Conservation (phyloP, 2,329 filamentous ascomycete genomes). For the Xylariaceae sp. region DNA sequence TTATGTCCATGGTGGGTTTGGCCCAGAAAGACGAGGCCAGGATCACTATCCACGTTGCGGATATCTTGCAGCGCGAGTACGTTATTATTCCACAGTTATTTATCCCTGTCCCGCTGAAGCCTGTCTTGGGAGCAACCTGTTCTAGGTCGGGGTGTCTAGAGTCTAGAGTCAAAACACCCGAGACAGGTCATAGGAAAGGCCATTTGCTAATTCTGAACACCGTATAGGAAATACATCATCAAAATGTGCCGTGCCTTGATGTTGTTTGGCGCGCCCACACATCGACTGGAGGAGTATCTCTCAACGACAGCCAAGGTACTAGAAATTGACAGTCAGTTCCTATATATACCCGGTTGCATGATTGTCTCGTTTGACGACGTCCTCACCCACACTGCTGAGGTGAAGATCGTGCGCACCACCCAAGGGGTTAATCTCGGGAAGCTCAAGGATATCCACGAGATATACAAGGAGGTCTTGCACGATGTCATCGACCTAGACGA, state of each 20-base stretch:
- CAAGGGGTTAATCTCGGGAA: slow-evolving; percentile 74
- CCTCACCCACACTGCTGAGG: slow-evolving; percentile 75
- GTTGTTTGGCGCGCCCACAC: slow-evolving; percentile 85
- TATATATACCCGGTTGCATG: slow-evolving; percentile 91
- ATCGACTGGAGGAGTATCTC: slow-evolving; percentile 88
- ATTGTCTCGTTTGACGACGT: slow-evolving; percentile 82
- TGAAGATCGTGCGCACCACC: slow-evolving; percentile 69
- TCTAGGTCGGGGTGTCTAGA: too few relatives aligned
- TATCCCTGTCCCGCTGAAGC: background rate
- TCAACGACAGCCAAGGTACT: slow-evolving; percentile 83
- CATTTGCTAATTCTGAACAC: background rate
- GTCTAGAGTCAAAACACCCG: too few relatives aligned
- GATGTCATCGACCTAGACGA: slow-evolving; percentile 74
- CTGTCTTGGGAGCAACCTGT: background rate
- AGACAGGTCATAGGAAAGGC: background rate
- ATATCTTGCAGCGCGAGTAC: slow-evolving; percentile 72
- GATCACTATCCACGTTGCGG: slow-evolving; percentile 54
- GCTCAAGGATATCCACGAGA: slow-evolving; percentile 71
- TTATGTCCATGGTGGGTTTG: slow-evolving; percentile 37
- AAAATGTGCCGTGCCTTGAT: slow-evolving; percentile 83
- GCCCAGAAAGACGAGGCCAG: slow-evolving; percentile 44
- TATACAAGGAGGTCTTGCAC: slow-evolving; percentile 79
- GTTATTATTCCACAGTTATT: slow-evolving; percentile 38
- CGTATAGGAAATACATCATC: slow-evolving; percentile 64
- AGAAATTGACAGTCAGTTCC: slow-evolving; percentile 82